These are phyloP conservation scores for Saccharum spontaneum DNA, from an alignment of 176 grass and related monocot species.

Conservation along the genomic window DNA sequence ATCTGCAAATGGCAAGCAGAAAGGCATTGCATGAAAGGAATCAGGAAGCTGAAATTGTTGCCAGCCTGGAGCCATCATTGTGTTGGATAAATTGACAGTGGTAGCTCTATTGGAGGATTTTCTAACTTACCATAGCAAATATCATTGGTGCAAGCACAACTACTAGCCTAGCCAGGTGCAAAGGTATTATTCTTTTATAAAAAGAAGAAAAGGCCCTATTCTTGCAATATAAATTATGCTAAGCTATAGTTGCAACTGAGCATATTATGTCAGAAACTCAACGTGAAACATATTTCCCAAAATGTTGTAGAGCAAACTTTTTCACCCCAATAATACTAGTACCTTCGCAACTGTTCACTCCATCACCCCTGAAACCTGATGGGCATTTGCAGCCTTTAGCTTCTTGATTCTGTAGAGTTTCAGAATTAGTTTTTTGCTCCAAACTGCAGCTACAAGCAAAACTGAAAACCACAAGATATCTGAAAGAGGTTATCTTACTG, in stretches of 20 bases:
- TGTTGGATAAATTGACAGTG: neutral
- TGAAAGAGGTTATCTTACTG: constrained; percentile 51
- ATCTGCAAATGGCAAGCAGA: constrained; percentile 44
- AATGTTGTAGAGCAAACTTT: neutral
- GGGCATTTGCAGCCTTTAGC: constrained; percentile 83
- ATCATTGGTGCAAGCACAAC: neutral
- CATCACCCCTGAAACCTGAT: constrained; percentile 70
- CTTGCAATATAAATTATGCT: neutral
- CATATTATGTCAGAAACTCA: neutral
- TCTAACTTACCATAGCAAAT: neutral
- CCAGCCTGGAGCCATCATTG: neutral
- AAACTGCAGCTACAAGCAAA: neutral
- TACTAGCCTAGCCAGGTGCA: neutral
- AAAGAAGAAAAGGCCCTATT: neutral
- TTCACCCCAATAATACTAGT: neutral
- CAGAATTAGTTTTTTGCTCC: constrained; percentile 8
- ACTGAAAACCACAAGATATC: neutral
- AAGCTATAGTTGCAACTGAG: neutral
- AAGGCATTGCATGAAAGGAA: neutral
- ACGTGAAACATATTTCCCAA: neutral
- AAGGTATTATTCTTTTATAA: neutral
- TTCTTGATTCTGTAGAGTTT: constrained; percentile 54
- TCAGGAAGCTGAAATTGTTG: neutral
- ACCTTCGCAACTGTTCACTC: constrained; percentile 70
- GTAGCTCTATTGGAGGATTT: neutral